Evolutionary conservation across 805 yeast genomes (phyloP).

Genomic region (Sugiyamaella mastotermitis): DNA sequence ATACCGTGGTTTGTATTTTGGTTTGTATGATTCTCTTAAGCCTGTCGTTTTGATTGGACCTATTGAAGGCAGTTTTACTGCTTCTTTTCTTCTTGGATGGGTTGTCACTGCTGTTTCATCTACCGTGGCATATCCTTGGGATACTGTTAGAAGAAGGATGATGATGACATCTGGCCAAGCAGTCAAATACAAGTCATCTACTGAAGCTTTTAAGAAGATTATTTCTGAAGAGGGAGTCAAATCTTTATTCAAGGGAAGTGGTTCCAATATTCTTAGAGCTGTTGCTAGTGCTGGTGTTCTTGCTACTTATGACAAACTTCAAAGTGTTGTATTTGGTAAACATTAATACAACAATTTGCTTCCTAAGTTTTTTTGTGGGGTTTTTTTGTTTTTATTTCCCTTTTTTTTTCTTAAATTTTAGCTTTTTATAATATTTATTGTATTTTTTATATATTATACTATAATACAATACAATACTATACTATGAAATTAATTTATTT

Average conservation of each 20-base stretch:
- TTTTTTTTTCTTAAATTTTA: too few species aligned
- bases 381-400: too few species aligned
- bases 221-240: constrained; percentile 93
- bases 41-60: constrained; percentile 93
- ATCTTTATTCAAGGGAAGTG: constrained; percentile 97
- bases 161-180: constrained; percentile 99
- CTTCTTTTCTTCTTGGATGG: constrained; percentile 97
- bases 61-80: constrained; percentile 89
- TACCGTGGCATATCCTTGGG: constrained; percentile 98
- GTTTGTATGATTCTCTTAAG: constrained; percentile 94
- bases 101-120: constrained; percentile 97
- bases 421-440: too few species aligned
- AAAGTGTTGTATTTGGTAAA: constrained; percentile 91
- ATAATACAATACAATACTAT: too few species aligned
- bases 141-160: constrained; percentile 99
- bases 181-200: constrained; percentile 91
- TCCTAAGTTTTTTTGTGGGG: too few species aligned
- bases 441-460: too few species aligned
- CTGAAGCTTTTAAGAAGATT: constrained; percentile 86
- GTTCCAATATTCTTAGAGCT: constrained; percentile 99
- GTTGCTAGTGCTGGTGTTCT: constrained; percentile 99
- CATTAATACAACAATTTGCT: too few species aligned
- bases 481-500: too few species aligned
- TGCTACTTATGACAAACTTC: constrained; percentile 96
- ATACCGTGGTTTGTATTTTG: constrained; percentile 99